Evolutionary conservation across 306 rosid species (phyloP).

Genomic region (Castanea sativa): DNA sequence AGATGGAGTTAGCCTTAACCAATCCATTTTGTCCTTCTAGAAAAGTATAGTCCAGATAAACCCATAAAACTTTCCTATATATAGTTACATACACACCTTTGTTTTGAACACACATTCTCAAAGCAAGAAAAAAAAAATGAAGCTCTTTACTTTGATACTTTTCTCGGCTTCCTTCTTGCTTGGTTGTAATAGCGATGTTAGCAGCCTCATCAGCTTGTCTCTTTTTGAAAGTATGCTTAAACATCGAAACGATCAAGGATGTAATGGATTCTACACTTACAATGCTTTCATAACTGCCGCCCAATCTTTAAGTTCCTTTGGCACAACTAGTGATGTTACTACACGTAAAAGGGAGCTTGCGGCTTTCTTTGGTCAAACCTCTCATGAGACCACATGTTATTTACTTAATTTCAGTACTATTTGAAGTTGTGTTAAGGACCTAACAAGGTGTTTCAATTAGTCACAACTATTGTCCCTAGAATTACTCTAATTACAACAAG

Average conservation of each 20-base stretch:
- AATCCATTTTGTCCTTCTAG: too few species aligned
- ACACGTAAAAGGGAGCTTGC: conserved; percentile 44
- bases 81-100: too few species aligned
- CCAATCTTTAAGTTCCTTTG: conserved; percentile 37
- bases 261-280: conserved; percentile 55
- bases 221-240: conserved; percentile 47
- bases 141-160: background rate
- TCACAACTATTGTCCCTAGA: too few species aligned
- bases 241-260: conserved; percentile 32
- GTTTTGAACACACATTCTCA: too few species aligned
- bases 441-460: too few species aligned
- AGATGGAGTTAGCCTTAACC: too few species aligned
- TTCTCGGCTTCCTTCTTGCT: background rate
- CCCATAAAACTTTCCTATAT: too few species aligned
- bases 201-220: conserved; percentile 26
- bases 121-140: background rate
- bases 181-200: background rate
- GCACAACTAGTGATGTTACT: conserved; percentile 33
- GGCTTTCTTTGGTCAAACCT: conserved; percentile 54
- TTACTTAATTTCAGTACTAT: too few species aligned
- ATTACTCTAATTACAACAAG: too few species aligned
- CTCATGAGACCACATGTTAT: conserved; percentile 46
- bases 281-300: conserved; percentile 60
- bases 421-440: too few species aligned
- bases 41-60: too few species aligned